Conservation (phyloP, 306 rosid genomes). For the Coriaria nepalensis region DNA sequence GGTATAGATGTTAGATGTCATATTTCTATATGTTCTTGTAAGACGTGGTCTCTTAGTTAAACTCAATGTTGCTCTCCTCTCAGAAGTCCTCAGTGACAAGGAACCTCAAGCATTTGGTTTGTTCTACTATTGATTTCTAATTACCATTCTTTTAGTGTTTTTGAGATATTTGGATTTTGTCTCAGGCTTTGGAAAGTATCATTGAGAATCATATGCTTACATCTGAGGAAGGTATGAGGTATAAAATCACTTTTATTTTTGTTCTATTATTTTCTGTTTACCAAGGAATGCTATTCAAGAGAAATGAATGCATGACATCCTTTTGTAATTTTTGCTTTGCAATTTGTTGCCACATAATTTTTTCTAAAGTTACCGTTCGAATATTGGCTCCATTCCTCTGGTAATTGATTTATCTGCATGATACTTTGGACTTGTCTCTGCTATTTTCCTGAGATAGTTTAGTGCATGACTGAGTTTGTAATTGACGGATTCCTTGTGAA, state of each 20-base stretch:
- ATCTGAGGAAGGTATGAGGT: conserved; percentile 63
- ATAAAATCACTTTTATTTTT: neutral
- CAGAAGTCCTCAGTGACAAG: neutral
- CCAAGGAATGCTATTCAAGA: too few species aligned
- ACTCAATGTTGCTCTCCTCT: neutral
- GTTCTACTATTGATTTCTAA: neutral
- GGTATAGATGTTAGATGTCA: conserved; percentile 29
- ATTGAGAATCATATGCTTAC: conserved; percentile 95
- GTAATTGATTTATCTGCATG: too few species aligned
- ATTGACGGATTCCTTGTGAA: conserved; percentile 15
- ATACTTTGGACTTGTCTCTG: too few species aligned
- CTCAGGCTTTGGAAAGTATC: conserved; percentile 93
- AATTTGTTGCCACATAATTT: too few species aligned
- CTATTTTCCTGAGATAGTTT: neutral
- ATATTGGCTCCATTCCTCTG: too few species aligned
- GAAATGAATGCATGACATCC: too few species aligned
- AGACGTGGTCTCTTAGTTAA: neutral
- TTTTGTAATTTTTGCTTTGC: too few species aligned
- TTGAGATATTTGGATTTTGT: conserved; percentile 10
- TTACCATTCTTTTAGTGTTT: neutral
- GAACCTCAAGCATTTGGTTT: too few species aligned
- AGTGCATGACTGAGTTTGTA: conserved; percentile 6
- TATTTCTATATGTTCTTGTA: neutral
- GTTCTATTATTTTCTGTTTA: too few species aligned
- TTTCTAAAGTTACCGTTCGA: too few species aligned